A percentile compares a stretch with the other conserved stretches of the same genome.
phyloP scores from a whole-genome alignment of 352 stramenopile genomes.

The Phytophthora boehmeriae region DNA sequence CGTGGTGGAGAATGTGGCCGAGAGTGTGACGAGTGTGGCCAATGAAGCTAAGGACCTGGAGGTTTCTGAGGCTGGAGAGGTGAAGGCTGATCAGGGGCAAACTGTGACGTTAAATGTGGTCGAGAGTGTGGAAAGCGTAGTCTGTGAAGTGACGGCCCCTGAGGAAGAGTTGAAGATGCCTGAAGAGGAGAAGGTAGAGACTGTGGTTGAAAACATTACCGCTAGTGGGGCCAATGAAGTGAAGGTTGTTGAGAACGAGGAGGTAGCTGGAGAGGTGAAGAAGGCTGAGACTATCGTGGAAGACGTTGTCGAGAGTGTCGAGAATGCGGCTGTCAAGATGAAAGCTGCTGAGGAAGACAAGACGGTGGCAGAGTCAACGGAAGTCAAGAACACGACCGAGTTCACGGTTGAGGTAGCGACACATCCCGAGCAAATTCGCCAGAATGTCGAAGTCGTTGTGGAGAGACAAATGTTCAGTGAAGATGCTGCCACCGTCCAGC shows the following conservation, averaged over 20 bases:
- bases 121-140: too few relatives aligned
- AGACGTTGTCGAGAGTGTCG: background rate
- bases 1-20: background rate
- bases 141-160: too few relatives aligned
- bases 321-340: constrained; percentile 4
- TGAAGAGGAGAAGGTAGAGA: too few relatives aligned
- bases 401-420: constrained; percentile 11
- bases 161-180: too few relatives aligned
- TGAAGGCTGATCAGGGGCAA: too few relatives aligned
- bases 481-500: constrained; percentile 24
- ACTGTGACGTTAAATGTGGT: too few relatives aligned
- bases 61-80: too few relatives aligned
- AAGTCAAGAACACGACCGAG: constrained; percentile 6
- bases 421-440: constrained; percentile 8
- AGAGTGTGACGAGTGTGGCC: background rate
- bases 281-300: background rate
- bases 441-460: constrained; percentile 24
- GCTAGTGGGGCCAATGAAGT: background rate
- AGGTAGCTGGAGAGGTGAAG: constrained; percentile 3
- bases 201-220: background rate
- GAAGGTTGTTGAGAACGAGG: background rate
- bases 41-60: background rate
- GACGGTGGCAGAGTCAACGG: background rate
- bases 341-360: constrained; percentile 9
- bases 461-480: constrained; percentile 32